Conservation (phyloP, 306 rosid species). For the Canavalia ensiformis region DNA sequence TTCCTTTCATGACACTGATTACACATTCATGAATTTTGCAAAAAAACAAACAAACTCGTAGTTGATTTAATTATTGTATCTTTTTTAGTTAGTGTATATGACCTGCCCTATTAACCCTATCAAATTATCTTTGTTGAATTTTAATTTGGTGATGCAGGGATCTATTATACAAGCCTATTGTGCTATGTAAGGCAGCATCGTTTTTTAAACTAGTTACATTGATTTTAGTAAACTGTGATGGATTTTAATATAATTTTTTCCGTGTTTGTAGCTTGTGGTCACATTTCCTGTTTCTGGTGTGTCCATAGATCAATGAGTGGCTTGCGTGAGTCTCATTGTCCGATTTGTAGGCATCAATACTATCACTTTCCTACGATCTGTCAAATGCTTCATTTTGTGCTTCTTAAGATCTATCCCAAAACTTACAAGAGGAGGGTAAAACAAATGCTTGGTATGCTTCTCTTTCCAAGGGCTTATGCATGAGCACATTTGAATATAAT, state of each 20-base stretch:
- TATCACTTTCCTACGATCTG: slow-evolving; percentile 79
- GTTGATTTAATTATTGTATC: not conserved
- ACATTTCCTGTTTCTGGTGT: slow-evolving; percentile 92
- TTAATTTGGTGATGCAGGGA: slow-evolving; percentile 68
- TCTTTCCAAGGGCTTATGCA: slow-evolving; percentile 27
- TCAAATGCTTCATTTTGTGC: slow-evolving; percentile 79
- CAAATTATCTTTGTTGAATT: slow-evolving; percentile 32
- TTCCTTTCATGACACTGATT: slow-evolving; percentile 5
- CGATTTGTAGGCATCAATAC: slow-evolving; percentile 75
- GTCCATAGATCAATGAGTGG: slow-evolving; percentile 71
- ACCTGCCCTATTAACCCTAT: slow-evolving; percentile 3
- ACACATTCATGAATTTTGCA: slow-evolving; percentile 4
- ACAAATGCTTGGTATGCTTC: slow-evolving; percentile 66
- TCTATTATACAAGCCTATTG: slow-evolving; percentile 82
- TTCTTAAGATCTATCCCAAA: slow-evolving; percentile 71
- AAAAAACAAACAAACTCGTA: no score
- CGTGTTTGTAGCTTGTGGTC: slow-evolving; percentile 78
- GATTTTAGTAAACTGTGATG: not conserved
- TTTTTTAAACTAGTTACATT: slow-evolving; percentile 10
- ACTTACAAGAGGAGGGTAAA: slow-evolving; percentile 71
- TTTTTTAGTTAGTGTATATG: slow-evolving; percentile 37
- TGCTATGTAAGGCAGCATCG: slow-evolving; percentile 68
- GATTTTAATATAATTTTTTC: slow-evolving; percentile 8
- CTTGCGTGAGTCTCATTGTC: slow-evolving; percentile 68
- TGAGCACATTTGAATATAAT: slow-evolving; percentile 9